Percentiles rank a stretch among this genome's conserved stretches.
These are phyloP conservation scores for Hypoxylon lienhwacheense DNA, from an alignment of 495 filamentous ascomycete genomes.

Conservation along the genomic window DNA sequence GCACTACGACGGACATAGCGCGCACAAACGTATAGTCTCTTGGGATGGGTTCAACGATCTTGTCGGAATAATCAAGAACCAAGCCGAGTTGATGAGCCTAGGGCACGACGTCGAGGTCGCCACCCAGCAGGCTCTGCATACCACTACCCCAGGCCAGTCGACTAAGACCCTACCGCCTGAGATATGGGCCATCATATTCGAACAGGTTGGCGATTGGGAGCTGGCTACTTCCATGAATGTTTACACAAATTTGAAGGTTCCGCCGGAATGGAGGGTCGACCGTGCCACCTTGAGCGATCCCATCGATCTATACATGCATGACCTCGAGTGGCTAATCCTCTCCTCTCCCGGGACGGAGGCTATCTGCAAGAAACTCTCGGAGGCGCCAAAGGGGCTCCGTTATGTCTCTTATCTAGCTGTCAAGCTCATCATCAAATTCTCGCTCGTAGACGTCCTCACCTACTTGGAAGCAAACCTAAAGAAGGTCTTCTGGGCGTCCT, in stretches of 20 bases:
- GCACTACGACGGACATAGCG: constrained; percentile 60
- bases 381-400: constrained; percentile 65
- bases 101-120: constrained; percentile 60
- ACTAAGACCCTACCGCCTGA: constrained; percentile 67
- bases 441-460: constrained; percentile 71
- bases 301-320: constrained; percentile 57
- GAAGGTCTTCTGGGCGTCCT: constrained; percentile 79
- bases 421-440: constrained; percentile 89
- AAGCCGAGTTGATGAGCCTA: constrained; percentile 63
- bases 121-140: constrained; percentile 43
- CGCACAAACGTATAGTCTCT: constrained; percentile 53
- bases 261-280: constrained; percentile 65
- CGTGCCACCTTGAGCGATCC: constrained; percentile 47
- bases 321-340: constrained; percentile 80
- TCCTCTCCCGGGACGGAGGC: constrained; percentile 63
- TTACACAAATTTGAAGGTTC: constrained; percentile 71
- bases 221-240: constrained; percentile 77
- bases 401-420: constrained; percentile 78
- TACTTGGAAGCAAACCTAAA: constrained; percentile 78
- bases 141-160: constrained; percentile 33
- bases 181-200: constrained; percentile 85
- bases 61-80: constrained; percentile 66
- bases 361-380: constrained; percentile 66
- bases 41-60: constrained; percentile 72
- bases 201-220: constrained; percentile 87